Percentiles rank a stretch among this genome's conserved stretches.
phyloP scores from a whole-genome alignment of 208 protist species.

The Vickermania spadyakhi region DNA sequence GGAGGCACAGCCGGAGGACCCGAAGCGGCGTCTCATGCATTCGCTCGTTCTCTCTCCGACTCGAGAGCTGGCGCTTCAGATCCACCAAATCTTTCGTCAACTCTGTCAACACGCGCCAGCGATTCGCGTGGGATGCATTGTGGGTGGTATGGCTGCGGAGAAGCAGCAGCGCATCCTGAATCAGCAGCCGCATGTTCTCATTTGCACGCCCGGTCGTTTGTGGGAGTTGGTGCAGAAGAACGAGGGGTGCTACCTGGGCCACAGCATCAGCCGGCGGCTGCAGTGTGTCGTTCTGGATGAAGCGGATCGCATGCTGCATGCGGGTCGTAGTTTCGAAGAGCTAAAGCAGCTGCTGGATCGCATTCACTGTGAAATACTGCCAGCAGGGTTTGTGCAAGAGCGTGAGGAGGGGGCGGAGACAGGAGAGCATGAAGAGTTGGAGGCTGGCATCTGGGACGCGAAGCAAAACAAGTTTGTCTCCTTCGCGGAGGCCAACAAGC shows the following conservation, averaged over 20 bases:
- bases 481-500: conserved; percentile 36
- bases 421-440: conserved; percentile 31
- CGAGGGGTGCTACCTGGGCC: conserved; percentile 89
- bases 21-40: conserved; percentile 56
- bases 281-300: conserved; percentile 97
- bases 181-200: conserved; percentile 83
- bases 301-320: conserved; percentile 98
- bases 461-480: conserved; percentile 61
- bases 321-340: conserved; percentile 91
- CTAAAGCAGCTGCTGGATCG: conserved; percentile 95
- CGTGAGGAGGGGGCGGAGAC: conserved; percentile 64
- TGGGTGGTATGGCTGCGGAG: conserved; percentile 84
- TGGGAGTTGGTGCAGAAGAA: conserved; percentile 85
- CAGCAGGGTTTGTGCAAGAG: conserved; percentile 72
- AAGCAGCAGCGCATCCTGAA: conserved; percentile 89
- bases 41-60: conserved; percentile 96
- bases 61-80: conserved; percentile 97
- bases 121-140: conserved; percentile 64
- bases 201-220: conserved; percentile 88
- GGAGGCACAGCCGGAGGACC: conserved; percentile 1
- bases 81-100: conserved; percentile 69
- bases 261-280: conserved; percentile 91
- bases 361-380: conserved; percentile 88
- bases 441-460: conserved; percentile 55
- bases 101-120: conserved; percentile 46